phyloP scores from a whole-genome alignment of 768 basidiomycete genomes.

The Holtermannia corniformis region DNA sequence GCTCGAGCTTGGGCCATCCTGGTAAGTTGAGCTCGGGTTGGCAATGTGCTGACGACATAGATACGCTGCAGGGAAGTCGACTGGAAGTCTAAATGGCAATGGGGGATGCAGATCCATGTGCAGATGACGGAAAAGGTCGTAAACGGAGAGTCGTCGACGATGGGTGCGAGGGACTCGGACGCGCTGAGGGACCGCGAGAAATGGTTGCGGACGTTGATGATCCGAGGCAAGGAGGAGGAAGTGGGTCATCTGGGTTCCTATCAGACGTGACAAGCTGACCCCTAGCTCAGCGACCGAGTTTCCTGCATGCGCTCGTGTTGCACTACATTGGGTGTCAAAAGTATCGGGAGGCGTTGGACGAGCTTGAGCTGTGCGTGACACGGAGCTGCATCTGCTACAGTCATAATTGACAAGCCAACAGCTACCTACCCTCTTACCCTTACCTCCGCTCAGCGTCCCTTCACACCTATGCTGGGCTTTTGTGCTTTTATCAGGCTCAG shows the following conservation, averaged over 20 bases:
- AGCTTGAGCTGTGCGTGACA: constrained; percentile 65
- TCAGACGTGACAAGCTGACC: background rate
- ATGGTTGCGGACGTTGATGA: constrained; percentile 26
- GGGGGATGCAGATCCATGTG: constrained; percentile 30
- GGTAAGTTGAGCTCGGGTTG: constrained; percentile 14
- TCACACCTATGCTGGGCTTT: constrained; percentile 72
- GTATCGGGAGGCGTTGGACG: constrained; percentile 65
- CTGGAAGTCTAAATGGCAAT: constrained; percentile 37
- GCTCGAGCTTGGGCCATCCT: constrained; percentile 36
- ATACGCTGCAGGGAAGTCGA: constrained; percentile 39
- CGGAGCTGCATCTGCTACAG: constrained; percentile 1
- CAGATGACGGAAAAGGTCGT: background rate
- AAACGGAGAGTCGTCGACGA: background rate
- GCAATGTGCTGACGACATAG: constrained; percentile 10
- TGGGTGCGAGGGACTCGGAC: background rate
- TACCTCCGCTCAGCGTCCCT: constrained; percentile 71
- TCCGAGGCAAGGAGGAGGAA: constrained; percentile 24
- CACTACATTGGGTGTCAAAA: constrained; percentile 53
- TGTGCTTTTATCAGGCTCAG: constrained; percentile 49
- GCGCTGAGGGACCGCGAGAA: constrained; percentile 14
- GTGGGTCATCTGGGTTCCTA: constrained; percentile 13
- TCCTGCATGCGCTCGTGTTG: constrained; percentile 67
- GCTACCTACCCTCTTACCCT: constrained; percentile 78
- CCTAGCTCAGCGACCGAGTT: constrained; percentile 53
- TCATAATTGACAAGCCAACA: constrained; percentile 5